Evolutionary conservation across 345 rosid genomes (phyloP), one percentile per base, ranked within the genome.

Genomic region (Excoecaria agallocha): DNA sequence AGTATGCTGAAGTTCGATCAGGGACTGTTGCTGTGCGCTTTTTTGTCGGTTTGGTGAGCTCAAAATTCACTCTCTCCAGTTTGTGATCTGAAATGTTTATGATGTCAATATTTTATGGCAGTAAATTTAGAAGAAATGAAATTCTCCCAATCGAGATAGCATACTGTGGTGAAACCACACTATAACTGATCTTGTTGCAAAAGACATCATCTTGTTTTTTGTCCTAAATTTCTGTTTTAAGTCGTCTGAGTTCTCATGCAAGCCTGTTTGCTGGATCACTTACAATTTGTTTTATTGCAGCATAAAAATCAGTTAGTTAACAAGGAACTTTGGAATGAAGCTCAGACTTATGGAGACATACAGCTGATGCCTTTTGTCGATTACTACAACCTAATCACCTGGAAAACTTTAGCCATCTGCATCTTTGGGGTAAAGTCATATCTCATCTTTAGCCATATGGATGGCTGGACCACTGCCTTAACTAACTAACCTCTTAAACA

Each of bases 351-450:
- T 54, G 92, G 92, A 80, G 98, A 95, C 74, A 80, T 95, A 75
- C 98, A 93, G 86, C 83, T 93, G 74, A 89, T 95, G 98, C 99
- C 98, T 70, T 95, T 95, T 81, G 99, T 93, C 72, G 99, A 93
- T 76, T 93, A 95, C 83, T 95, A 95, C 85, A 91, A 85, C 85
- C 90, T 95, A 74, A 95, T 95, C 80, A 95, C 96, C 60, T 93
- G 93, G 97, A 95, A 95, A 88, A 93, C 97, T 74, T 79, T 95
- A 83, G 99, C 97, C 13, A 95, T 93, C 79, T 95, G 97, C 89
- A 93, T 90, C 68, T 93, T 85, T 66, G 98, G 99, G 93, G 99
- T 95, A 89, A 87, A 69, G 10, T 79, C 77, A 62, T 78, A 22
- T 63, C 41, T n/a, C 41, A 35, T 70, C 58, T 64, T 63, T 30